Percentiles rank a stretch among this genome's conserved stretches.
phyloP scores from a whole-genome alignment of 768 basidiomycete species.

The Termitomyces sp. region DNA sequence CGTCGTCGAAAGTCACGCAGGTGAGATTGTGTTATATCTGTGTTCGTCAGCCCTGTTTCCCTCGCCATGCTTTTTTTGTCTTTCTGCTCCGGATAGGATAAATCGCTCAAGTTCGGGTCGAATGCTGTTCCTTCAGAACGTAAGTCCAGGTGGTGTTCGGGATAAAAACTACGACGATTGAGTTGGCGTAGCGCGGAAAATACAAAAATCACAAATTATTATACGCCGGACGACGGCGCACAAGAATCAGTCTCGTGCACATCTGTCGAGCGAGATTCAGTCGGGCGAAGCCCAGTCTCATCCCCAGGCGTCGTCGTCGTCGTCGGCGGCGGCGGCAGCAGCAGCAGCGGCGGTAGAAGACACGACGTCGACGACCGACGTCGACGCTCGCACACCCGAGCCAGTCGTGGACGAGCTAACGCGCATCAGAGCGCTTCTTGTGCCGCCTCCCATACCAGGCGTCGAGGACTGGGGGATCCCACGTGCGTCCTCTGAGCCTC shows the following conservation, averaged over 20 bases:
- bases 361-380: slow-evolving; percentile 13
- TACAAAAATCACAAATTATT: slow-evolving; percentile 51
- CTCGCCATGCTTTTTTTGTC: slow-evolving; percentile 35
- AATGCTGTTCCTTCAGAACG: neutral
- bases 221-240: slow-evolving; percentile 48
- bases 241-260: slow-evolving; percentile 36
- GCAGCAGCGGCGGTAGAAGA: neutral
- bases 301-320: no score
- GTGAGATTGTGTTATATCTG: no score
- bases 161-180: no score
- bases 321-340: no score
- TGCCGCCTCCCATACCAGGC: slow-evolving; percentile 60
- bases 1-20: slow-evolving; percentile 23
- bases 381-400: slow-evolving; percentile 15
- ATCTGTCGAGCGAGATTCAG: slow-evolving; percentile 40
- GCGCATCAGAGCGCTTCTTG: slow-evolving; percentile 49
- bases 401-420: slow-evolving; percentile 42
- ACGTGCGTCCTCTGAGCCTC: slow-evolving; percentile 42
- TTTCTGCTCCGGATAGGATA: slow-evolving; percentile 65
- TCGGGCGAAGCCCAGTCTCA: no score
- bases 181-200: slow-evolving; percentile 31
- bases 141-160: neutral
- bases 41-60: no score
- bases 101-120: slow-evolving; percentile 22
- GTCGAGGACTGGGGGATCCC: slow-evolving; percentile 78